phyloP scores from a whole-genome alignment of 164 flowering plant genomes.

The Magnolia sinica region DNA sequence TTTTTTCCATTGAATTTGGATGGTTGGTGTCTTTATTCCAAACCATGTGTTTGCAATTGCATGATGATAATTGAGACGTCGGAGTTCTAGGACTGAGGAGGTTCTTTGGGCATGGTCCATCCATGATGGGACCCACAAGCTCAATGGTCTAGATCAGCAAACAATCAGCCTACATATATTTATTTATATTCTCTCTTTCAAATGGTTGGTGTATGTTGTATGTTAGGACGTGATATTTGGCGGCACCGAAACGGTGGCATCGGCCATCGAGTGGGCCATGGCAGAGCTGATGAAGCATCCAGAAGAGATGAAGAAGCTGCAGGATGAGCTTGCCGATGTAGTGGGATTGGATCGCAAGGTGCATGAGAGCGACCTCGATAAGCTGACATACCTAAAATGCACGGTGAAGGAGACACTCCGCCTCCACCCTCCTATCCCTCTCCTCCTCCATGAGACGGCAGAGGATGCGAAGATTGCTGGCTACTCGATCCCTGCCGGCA shows the following conservation, averaged over 20 bases:
- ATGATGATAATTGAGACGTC: too few species aligned
- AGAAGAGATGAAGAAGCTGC: slow-evolving; percentile 48
- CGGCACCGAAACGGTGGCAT: slow-evolving; percentile 89
- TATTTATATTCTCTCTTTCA: too few species aligned
- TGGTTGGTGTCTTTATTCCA: too few species aligned
- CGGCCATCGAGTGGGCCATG: slow-evolving; percentile 83
- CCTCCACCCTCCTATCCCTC: slow-evolving; percentile 85
- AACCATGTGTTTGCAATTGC: too few species aligned
- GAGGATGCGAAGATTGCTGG: slow-evolving; percentile 57
- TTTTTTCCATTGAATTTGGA: background rate
- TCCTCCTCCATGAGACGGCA: slow-evolving; percentile 74
- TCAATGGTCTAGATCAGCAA: too few species aligned
- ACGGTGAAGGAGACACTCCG: slow-evolving; percentile 60
- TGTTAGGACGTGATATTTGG: slow-evolving; percentile 86
- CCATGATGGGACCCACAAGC: too few species aligned
- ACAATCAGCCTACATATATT: too few species aligned
- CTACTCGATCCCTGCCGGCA: slow-evolving; percentile 49
- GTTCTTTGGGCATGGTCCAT: too few species aligned
- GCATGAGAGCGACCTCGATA: slow-evolving; percentile 61
- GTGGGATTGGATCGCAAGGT: slow-evolving; percentile 55
- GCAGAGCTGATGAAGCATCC: slow-evolving; percentile 65
- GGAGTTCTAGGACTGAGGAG: too few species aligned
- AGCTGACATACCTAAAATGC: slow-evolving; percentile 51
- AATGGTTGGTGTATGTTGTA: background rate
- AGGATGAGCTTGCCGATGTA: slow-evolving; percentile 53